Conservation (phyloP, 1,139 yeast genomes). For the Candida sojae region DNA sequence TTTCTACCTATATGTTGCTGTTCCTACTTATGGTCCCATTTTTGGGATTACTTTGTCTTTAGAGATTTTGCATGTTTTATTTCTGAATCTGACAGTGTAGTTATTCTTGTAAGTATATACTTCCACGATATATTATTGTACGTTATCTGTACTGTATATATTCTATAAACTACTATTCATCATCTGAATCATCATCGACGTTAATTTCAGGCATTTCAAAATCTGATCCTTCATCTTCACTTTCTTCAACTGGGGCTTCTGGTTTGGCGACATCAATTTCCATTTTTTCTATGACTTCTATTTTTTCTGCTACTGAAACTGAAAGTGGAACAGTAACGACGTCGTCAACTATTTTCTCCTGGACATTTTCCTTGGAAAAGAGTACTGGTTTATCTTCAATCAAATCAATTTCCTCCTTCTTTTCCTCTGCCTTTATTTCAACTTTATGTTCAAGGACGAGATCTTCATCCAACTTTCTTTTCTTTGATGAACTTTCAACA, state of each 20-base stretch:
- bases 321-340: neutral
- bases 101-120: too few species aligned
- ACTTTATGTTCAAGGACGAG: neutral
- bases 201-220: conserved; percentile 58
- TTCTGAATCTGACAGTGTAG: too few species aligned
- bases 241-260: conserved; percentile 12
- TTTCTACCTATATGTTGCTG: neutral
- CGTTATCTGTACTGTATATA: neutral
- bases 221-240: conserved; percentile 41
- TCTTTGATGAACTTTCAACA: conserved; percentile 20
- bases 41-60: conserved; percentile 1
- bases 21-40: neutral
- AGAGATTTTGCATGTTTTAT: neutral
- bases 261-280: neutral
- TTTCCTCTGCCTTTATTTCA: neutral
- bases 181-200: conserved; percentile 11
- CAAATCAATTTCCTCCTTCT: neutral
- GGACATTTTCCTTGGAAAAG: neutral
- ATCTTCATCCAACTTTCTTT: conserved; percentile 4
- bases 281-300: neutral
- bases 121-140: too few species aligned
- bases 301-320: neutral
- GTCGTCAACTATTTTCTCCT: neutral
- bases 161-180: conserved; percentile 4
- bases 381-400: neutral